Evolutionary conservation across 345 rosid genomes (phyloP), one percentile per base, ranked within the genome.

Genomic region (Arabidopsis arenosa): DNA sequence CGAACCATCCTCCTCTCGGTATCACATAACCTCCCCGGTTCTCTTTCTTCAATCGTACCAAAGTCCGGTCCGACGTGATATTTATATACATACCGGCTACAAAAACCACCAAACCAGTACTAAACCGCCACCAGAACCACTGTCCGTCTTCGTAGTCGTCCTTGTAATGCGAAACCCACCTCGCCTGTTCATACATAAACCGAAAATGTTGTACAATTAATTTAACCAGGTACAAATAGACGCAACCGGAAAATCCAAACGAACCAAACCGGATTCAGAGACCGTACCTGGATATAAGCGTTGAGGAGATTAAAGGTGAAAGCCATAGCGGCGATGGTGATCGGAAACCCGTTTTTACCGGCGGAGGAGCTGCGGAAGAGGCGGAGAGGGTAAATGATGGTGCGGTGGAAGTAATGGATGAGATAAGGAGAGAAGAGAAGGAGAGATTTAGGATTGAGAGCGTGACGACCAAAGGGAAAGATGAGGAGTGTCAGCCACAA

Each of bases 1-100:
- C 93, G 59, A 96, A 90, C 90, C 80, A 84, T 5, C 96, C 95
- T 60, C 93, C 98, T 60, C 86, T 85, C 1, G 98, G 95, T 40
- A 93, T 80, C 83, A 81, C 85, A 40, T 93, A 93, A 35, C 89
- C 96, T 15, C 90, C 90, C 6, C 85, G 87, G 17, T 87, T 87
- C 45, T 75, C 84, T 64, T 73, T 85, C 80, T 88, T 95, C 52
- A 92, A 7, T 13, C 88, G 83, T 59, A 88, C 85, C 82, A 95
- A 58, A 52, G 83, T 88, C 71, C 73, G 75, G 72, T 93, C 99
- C 9, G 97, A 84, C 77, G 84, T 79, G n/a, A 88, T 58, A 56
- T 93, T 95, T 18, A 84, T 74, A 86, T 82, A 75, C 98, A 90
- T 88, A 1, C 99, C 96, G 40, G 70, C 49, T 15, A 37, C 14